Evolutionary conservation across 2,329 filamentous ascomycete species (phyloP), one percentile per base, ranked within the genome.

Genomic region (Neopestalotiopsis sp.): DNA sequence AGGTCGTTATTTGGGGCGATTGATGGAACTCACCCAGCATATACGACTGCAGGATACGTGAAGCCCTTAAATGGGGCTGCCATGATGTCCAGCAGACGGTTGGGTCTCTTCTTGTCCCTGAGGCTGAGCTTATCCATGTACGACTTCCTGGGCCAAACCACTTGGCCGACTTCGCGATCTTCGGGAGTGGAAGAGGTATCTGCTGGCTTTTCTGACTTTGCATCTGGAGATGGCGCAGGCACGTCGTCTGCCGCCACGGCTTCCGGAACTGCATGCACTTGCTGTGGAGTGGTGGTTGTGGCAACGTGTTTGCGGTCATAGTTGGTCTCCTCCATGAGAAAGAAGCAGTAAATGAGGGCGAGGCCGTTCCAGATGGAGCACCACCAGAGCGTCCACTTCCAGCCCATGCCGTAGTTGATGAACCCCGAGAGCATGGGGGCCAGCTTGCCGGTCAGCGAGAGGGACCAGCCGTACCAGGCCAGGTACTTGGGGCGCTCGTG

Each of bases 281-380:
- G 68, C 63, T 71, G 66, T 20, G 74, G 66, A 14, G 74, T 28
- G 66, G 1, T 73, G 71, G n/a, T 75, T 1, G 34, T 38, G 34
- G 34, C 34, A 9, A 38, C 73, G 4, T 74, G 74, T 13, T 69
- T 71, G 58, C 84, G 79, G 59, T 82, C 77, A 71, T 90, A 90
- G 13, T 84, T 84, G 6, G 87, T 88, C 74, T 91, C 88, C 71
- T 90, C 88, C 70, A 89, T 86, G 72, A 90, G 86, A 69, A 90
- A 78, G 74, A 90, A 88, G 0, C 83, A 68, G 42, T 84, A 79
- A 0, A 82, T 56, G 10, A 78, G 78, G 4, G 76, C 77, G 0
- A 72, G 75, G 1, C 72, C 80, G 62, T 78, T 77, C 67, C 83
- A 81, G 42, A 84, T 80, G 3, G 78, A 77, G 4, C 80, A 78